phyloP scores from a whole-genome alignment of 139 green algal genomes.

The Chlamydomonas sphaeroides region DNA sequence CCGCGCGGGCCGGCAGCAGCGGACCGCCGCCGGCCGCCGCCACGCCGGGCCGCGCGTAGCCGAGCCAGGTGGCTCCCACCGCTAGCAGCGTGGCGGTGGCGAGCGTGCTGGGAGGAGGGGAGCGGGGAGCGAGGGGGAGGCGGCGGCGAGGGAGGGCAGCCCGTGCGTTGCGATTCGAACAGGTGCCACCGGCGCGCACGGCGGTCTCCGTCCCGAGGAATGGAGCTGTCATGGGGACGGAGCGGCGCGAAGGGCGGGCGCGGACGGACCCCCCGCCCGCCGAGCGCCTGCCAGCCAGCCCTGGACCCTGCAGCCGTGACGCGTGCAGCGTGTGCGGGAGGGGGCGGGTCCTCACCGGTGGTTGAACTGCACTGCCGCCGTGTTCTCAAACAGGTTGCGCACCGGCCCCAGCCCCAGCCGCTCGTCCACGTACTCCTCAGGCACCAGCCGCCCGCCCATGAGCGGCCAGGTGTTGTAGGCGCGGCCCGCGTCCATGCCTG shows the following conservation, averaged over 20 bases:
- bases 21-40: slow-evolving; percentile 49
- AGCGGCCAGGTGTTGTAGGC: slow-evolving; percentile 98
- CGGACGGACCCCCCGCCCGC: too few species aligned
- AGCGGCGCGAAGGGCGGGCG: too few species aligned
- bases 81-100: slow-evolving; percentile 78
- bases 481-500: slow-evolving; percentile 89
- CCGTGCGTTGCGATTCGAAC: too few species aligned
- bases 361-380: slow-evolving; percentile 93
- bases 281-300: too few species aligned
- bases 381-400: slow-evolving; percentile 97
- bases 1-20: slow-evolving; percentile 59
- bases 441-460: slow-evolving; percentile 92
- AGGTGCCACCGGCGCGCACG: too few species aligned
- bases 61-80: slow-evolving; percentile 66
- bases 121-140: too few species aligned
- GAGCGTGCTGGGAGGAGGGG: slow-evolving; percentile 53
- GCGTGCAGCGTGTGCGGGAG: too few species aligned
- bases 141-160: too few species aligned
- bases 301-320: too few species aligned
- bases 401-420: slow-evolving; percentile 38
- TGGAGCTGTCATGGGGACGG: too few species aligned
- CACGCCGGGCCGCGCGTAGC: not conserved
- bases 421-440: slow-evolving; percentile 88
- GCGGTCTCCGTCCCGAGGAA: too few species aligned
- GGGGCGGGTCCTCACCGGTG: slow-evolving; percentile 67